Evolutionary conservation across 176 grass and related monocot species (phyloP).

Genomic region (Oryza nivara): DNA sequence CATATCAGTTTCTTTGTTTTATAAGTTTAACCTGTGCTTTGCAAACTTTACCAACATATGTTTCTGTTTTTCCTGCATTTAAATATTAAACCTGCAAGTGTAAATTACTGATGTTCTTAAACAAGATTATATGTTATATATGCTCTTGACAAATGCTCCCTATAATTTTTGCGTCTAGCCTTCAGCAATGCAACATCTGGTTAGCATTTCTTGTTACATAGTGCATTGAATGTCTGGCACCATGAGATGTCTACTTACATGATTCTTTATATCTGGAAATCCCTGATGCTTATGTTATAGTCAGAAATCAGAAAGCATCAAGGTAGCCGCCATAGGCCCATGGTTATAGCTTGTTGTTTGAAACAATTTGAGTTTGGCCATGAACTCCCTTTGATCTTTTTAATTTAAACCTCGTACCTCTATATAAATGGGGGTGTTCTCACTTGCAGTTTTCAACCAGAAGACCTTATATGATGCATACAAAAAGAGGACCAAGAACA

Average conservation of each 20-base stretch:
- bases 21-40: not conserved
- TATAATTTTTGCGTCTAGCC: not conserved
- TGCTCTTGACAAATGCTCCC: not conserved
- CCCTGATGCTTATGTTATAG: not conserved
- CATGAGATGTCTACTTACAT: not conserved
- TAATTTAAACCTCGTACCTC: not conserved
- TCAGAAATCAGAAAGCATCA: not conserved
- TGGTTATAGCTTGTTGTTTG: not conserved
- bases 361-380: not conserved
- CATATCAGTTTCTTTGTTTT: not conserved
- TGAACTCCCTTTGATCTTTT: not conserved
- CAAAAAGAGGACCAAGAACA: conserved; percentile 89
- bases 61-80: not conserved
- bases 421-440: conserved; percentile 2
- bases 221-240: not conserved
- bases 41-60: not conserved
- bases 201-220: not conserved
- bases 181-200: not conserved
- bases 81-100: not conserved
- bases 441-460: conserved; percentile 83
- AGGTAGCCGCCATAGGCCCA: not conserved
- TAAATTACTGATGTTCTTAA: not conserved
- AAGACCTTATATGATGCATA: conserved; percentile 92
- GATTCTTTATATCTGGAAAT: not conserved
- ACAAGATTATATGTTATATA: not conserved